phyloP scores from a whole-genome alignment of 441 rosid genomes.

The Rhodomyrtus psidioides region DNA sequence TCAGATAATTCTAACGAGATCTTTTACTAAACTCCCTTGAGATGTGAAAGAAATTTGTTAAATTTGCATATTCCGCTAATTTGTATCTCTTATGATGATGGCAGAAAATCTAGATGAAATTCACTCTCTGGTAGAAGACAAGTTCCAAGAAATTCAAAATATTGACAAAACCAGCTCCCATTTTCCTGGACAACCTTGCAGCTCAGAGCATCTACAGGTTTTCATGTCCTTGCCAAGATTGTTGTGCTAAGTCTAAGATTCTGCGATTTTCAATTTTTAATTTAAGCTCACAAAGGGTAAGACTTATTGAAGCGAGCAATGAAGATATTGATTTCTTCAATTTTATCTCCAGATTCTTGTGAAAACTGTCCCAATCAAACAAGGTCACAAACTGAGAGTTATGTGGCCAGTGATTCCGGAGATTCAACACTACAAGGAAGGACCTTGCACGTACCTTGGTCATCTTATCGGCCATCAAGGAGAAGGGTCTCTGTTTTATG shows the following conservation, averaged over 20 bases:
- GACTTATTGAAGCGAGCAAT: background rate
- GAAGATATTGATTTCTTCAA: background rate
- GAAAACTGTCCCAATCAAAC: constrained; percentile 66
- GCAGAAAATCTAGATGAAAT: constrained; percentile 72
- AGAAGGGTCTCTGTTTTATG: constrained; percentile 80
- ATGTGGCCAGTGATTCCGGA: constrained; percentile 84
- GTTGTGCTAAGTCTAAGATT: background rate
- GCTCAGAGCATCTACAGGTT: constrained; percentile 80
- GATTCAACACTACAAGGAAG: constrained; percentile 77
- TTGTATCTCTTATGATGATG: background rate
- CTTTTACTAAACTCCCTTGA: background rate
- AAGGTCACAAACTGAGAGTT: constrained; percentile 73
- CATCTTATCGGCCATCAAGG: constrained; percentile 98
- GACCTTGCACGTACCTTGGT: constrained; percentile 72
- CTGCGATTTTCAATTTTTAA: background rate
- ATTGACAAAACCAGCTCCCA: constrained; percentile 27
- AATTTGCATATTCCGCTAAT: background rate
- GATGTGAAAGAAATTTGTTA: background rate
- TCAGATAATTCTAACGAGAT: background rate
- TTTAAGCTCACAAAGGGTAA: background rate
- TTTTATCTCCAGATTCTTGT: constrained; percentile 59
- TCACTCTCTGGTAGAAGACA: constrained; percentile 50
- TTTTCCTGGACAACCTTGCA: constrained; percentile 85
- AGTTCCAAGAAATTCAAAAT: constrained; percentile 64
- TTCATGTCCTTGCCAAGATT: background rate